Conservation (phyloP, 352 stramenopile genomes). For the Halophytophthora batemanensis region DNA sequence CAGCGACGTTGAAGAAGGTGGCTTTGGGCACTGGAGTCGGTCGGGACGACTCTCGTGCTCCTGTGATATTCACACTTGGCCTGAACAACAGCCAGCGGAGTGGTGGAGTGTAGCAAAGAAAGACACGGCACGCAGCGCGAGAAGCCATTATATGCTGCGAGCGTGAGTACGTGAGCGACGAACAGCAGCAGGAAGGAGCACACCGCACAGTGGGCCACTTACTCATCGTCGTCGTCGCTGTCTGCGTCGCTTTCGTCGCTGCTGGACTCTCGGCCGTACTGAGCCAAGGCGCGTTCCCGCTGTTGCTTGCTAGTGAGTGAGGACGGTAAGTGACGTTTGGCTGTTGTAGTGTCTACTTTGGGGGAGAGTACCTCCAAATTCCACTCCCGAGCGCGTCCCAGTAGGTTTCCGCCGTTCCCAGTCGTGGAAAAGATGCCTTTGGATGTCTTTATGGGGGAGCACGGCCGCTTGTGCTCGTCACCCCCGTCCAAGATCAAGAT, state of each 20-base stretch:
- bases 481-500: constrained; percentile 58
- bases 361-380: constrained; percentile 59
- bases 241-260: constrained; percentile 17
- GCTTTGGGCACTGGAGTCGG: constrained; percentile 19
- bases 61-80: constrained; percentile 7
- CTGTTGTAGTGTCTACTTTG: constrained; percentile 44
- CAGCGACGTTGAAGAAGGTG: constrained; percentile 67
- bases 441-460: constrained; percentile 48
- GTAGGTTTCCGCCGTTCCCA: constrained; percentile 8
- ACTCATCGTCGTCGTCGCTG: constrained; percentile 61
- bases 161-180: neutral
- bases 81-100: constrained; percentile 2
- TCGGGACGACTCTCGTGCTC: constrained; percentile 6
- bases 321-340: constrained; percentile 29
- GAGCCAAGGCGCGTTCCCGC: constrained; percentile 31
- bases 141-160: constrained; percentile 4
- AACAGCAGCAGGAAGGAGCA: constrained; percentile 7
- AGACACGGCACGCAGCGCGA: neutral
- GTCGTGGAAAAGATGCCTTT: constrained; percentile 42
- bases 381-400: constrained; percentile 38
- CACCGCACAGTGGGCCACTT: constrained; percentile 31
- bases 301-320: constrained; percentile 34
- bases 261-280: constrained; percentile 8
- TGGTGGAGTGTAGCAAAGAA: constrained; percentile 1
- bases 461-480: constrained; percentile 39